Evolutionary conservation across 1,284 basidiomycete species (phyloP).

Genomic region (Papiliotrema fonsecae): DNA sequence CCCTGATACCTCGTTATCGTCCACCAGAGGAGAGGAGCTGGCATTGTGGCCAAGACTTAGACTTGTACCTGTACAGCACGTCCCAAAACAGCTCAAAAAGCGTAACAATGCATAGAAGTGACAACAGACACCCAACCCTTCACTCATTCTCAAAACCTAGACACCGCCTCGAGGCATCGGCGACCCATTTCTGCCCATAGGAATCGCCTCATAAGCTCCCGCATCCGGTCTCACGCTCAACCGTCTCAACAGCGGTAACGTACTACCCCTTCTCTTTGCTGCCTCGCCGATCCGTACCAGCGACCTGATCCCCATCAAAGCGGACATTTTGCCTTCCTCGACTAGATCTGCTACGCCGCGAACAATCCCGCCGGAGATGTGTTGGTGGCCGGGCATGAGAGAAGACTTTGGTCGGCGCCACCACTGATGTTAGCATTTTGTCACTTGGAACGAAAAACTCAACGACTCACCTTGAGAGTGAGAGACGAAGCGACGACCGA

Average conservation of each 20-base stretch:
- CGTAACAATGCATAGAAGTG: too few relatives aligned
- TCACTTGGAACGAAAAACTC: not conserved
- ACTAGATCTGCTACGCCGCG: constrained; percentile 22
- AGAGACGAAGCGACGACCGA: constrained; percentile 90
- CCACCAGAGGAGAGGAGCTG: too few relatives aligned
- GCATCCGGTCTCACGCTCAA: constrained; percentile 1
- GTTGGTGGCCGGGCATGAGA: constrained; percentile 58
- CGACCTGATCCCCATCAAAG: not conserved
- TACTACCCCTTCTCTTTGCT: constrained; percentile 10
- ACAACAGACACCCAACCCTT: too few relatives aligned
- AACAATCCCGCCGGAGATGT: constrained; percentile 28
- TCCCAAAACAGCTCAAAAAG: too few relatives aligned
- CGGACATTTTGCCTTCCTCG: constrained; percentile 6
- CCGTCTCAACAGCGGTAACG: constrained; percentile 9
- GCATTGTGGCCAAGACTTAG: too few relatives aligned
- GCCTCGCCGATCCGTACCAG: constrained; percentile 8
- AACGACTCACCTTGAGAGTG: constrained; percentile 58
- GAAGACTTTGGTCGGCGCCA: constrained; percentile 70
- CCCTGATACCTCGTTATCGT: too few relatives aligned
- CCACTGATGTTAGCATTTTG: constrained; percentile 50
- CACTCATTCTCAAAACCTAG: too few relatives aligned
- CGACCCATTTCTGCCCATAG: not conserved
- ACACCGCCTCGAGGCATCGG: too few relatives aligned
- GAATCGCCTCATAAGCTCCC: constrained; percentile 3
- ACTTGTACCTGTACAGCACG: too few relatives aligned